These are phyloP conservation scores for Botrytis pseudocinerea DNA, from an alignment of 2,329 filamentous ascomycete genomes.

Conservation along the genomic window DNA sequence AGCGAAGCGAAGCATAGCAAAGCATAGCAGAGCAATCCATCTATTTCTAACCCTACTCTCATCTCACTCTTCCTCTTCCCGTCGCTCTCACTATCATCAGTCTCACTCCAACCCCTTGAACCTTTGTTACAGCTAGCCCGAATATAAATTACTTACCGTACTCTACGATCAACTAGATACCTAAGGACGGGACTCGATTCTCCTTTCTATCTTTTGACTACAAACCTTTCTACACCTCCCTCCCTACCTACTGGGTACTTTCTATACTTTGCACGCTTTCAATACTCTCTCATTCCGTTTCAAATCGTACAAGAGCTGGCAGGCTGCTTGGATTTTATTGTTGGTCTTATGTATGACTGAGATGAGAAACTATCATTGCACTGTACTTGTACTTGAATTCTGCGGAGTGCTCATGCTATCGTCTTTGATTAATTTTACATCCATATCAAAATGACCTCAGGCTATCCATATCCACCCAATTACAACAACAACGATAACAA, in stretches of 20 bases:
- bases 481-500: constrained; percentile 13
- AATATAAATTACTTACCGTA: neutral
- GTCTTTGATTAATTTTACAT: constrained; percentile 26
- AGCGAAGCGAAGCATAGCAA: neutral
- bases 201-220: neutral
- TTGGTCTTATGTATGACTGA: constrained; percentile 22
- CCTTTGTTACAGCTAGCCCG: neutral
- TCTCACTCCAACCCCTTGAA: neutral
- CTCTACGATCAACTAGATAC: neutral
- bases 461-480: constrained; percentile 11
- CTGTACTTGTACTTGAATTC: constrained; percentile 15
- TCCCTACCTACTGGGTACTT: neutral
- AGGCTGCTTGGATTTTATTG: constrained; percentile 21
- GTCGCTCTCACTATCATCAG: neutral
- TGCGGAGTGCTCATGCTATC: neutral
- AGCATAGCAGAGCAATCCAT: neutral
- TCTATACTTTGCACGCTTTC: neutral
- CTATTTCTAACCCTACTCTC: neutral
- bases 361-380: constrained; percentile 1
- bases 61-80: neutral
- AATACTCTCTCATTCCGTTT: neutral
- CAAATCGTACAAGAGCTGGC: neutral
- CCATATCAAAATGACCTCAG: constrained; percentile 18
- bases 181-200: neutral
- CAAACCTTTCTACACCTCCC: neutral